phyloP scores from a whole-genome alignment of 2,329 filamentous ascomycete genomes.

The Pseudogymnoascus sp. region DNA sequence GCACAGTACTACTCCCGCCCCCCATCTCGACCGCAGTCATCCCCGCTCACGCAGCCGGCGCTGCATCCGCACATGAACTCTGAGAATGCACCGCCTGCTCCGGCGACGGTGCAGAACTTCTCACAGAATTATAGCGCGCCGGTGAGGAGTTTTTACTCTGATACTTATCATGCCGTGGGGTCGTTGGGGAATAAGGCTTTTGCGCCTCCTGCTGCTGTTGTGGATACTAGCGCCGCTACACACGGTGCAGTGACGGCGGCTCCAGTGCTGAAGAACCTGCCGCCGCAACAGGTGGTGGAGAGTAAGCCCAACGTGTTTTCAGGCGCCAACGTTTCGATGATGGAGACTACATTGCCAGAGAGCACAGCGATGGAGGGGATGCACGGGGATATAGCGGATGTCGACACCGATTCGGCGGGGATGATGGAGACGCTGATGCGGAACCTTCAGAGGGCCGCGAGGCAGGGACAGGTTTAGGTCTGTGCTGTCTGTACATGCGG shows the following conservation, averaged over 20 bases:
- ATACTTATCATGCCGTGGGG: neutral
- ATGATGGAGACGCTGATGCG: constrained; percentile 5
- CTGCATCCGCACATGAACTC: neutral
- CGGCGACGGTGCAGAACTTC: neutral
- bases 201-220: neutral
- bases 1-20: neutral
- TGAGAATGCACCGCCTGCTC: neutral
- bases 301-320: neutral
- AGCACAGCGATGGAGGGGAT: neutral
- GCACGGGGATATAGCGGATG: neutral
- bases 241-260: neutral
- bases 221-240: neutral
- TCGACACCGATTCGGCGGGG: neutral
- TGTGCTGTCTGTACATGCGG: neutral
- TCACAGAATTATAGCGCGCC: neutral
- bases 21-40: neutral
- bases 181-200: neutral
- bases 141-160: neutral
- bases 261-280: neutral
- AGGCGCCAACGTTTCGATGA: neutral
- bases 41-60: neutral
- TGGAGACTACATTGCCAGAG: neutral
- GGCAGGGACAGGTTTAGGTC: neutral
- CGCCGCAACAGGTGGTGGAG: neutral
- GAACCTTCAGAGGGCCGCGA: neutral